Base-by-base conservation (phyloP, 805 yeast species). In the Kodamaea nitidulidarum region DNA sequence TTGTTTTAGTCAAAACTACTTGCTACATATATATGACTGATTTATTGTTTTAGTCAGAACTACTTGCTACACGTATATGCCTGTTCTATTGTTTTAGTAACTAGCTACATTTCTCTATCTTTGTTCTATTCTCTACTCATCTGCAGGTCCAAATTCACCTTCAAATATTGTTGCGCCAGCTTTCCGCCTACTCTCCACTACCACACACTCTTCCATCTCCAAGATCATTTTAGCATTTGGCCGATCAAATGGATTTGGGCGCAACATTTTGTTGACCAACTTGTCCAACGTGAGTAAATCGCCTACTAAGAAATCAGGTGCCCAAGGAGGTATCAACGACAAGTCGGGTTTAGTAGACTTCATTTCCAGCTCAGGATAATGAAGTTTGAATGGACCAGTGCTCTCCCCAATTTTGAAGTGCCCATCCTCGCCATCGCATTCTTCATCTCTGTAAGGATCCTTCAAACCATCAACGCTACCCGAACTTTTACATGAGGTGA, bases 101-200 rank as follows among this genome's bases (percentile, higher is more conserved):
- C n/a, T n/a, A n/a, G n/a, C n/a, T n/a, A n/a, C n/a, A n/a, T n/a
- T n/a, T n/a, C n/a, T n/a, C n/a, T n/a, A n/a, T n/a, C n/a, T n/a
- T n/a, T n/a, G n/a, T n/a, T n/a, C n/a, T n/a, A n/a, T n/a, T n/a
- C n/a, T 20, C 28, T 25, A 25, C 28, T 56, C 56, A 21, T 49
- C 50, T 27, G 45, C 45, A 7, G 97, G 96, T 0, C 98, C 98
- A 58, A 75, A 88, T 49, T 93, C 97, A 14, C 97, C 98, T 64
- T 91, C 98, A 53, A 82, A 93, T 46, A 93, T 84, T 2, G 90
- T 84, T 3, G 97, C 96, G 4, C 98, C 96, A 4, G 95, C 86
- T 56, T 84, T 84, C 38, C 96, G 72, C 44, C 91, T 73, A 39
- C 73, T 63, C 47, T 90, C 96, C 28, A 93, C 90, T 42, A 81